Evolutionary conservation across 148 eudicot species (phyloP).

Genomic region (Camellia granthamiana): DNA sequence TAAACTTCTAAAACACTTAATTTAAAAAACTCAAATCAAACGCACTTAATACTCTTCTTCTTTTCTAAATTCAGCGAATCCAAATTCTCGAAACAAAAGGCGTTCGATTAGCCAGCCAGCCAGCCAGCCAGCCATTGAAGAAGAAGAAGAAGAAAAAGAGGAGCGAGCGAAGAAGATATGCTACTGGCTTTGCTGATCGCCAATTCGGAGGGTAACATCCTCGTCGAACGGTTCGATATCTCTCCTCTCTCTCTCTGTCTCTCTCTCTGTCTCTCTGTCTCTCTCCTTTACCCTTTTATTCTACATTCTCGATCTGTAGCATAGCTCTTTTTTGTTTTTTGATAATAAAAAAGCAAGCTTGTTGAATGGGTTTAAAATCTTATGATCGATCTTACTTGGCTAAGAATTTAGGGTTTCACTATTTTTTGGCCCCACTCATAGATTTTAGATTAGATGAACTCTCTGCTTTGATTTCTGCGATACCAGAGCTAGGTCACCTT

Average conservation of each 20-base stretch:
- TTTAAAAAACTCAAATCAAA: too few species aligned
- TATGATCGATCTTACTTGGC: neutral
- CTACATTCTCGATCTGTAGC: neutral
- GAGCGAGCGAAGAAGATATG: constrained; percentile 25
- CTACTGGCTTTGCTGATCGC: constrained; percentile 50
- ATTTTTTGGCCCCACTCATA: too few species aligned
- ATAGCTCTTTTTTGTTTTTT: too few species aligned
- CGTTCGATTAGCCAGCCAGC: too few species aligned
- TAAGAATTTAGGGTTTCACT: neutral
- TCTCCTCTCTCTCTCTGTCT: too few species aligned
- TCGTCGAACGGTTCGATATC: constrained; percentile 45
- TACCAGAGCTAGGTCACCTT: neutral
- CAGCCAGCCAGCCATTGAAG: too few species aligned
- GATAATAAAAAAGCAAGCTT: too few species aligned
- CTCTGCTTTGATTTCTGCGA: neutral
- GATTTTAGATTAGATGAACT: neutral
- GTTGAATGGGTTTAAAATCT: neutral
- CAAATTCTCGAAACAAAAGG: too few species aligned
- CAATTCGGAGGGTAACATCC: constrained; percentile 59
- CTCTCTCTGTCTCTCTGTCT: too few species aligned
- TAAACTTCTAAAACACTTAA: too few species aligned
- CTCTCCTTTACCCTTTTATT: neutral
- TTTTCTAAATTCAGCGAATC: too few species aligned
- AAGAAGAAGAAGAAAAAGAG: neutral
- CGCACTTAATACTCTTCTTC: too few species aligned